Evolutionary conservation across 2,329 filamentous ascomycete species (phyloP), one percentile per base, ranked within the genome.

Genomic region (Aureobasidium namibiae): DNA sequence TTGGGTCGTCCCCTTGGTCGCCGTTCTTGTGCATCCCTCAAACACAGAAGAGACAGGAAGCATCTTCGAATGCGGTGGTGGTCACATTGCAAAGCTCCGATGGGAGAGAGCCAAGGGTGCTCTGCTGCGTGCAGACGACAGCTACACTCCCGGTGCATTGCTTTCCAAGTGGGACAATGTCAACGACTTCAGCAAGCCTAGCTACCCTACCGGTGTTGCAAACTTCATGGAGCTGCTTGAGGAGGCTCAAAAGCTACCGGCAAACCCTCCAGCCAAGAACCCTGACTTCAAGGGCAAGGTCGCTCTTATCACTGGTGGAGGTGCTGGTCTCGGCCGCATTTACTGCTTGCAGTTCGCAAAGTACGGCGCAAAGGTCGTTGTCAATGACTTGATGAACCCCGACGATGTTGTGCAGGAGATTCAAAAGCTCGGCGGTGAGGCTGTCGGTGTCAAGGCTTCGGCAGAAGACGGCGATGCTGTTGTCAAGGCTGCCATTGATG

Each of bases 371-470:
- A 85, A 88, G 56, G 80, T 99, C 26, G 92, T 97, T 34, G 90
- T 99, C 67, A 99, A 99, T 76, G 94, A 99, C 71, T 81, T 99
- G n/a, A 83, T 87, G 52, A 87, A 97, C 78, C 94, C 94, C 6
- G 92, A 96, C 69, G 82, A 83, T 52, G 90, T 95, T 38, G 94
- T 97, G 39, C 82, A 87, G 67, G 94, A 99, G 79, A 97, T 99
- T 71, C 88, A 89, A 78, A 88, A 92, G 75, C 69, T 86, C 49
- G 94, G 94, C 60, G 92, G 92, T 64, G 87, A 95, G 76, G 92
- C 94, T 29, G 89, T 90, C 60, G 91, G 91, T 67, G 90, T 95
- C 75, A 96, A 95, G 80, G 90, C 90, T 60, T 95, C 89, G 50
- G 92, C 92, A 61, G 90, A 96, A 73, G 90, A 99, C 62, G 94